These are phyloP conservation scores for Urtica urens DNA, from an alignment of 306 rosid genomes.

Conservation along the genomic window DNA sequence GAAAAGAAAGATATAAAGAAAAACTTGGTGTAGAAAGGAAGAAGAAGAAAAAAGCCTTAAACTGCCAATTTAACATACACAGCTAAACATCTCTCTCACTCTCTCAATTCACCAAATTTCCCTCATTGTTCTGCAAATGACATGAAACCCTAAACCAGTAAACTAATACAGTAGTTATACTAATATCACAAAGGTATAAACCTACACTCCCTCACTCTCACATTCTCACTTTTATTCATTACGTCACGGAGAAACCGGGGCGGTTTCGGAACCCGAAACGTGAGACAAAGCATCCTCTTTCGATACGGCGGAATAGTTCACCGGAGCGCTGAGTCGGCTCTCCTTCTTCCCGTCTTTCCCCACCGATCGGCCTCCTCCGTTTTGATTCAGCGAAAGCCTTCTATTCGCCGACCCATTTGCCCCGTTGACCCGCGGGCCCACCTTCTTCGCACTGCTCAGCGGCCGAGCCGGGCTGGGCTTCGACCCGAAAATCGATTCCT, in stretches of 20 bases:
- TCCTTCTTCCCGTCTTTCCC: conserved; percentile 69
- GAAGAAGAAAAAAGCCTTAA: conserved; percentile 19
- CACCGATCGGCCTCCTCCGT: conserved; percentile 74
- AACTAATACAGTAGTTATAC: conserved; percentile 44
- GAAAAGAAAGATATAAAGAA: too few species aligned
- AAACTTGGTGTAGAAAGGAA: too few species aligned
- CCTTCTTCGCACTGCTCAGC: conserved; percentile 61
- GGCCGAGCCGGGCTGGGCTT: conserved; percentile 85
- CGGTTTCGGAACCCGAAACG: conserved; percentile 58
- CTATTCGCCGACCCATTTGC: conserved; percentile 80
- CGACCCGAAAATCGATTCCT: conserved; percentile 56
- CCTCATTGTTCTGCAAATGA: conserved; percentile 28
- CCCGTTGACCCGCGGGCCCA: conserved; percentile 65
- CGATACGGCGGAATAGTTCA: conserved; percentile 68
- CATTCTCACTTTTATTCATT: neutral
- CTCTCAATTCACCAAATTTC: conserved; percentile 20
- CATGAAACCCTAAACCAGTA: conserved; percentile 49
- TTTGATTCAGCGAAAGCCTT: conserved; percentile 83
- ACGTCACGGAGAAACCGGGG: conserved; percentile 54
- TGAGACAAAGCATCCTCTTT: conserved; percentile 81
- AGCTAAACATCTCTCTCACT: conserved; percentile 14
- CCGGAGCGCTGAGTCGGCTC: conserved; percentile 60
- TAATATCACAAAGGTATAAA: conserved; percentile 21
- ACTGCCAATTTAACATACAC: conserved; percentile 30
- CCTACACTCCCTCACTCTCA: conserved; percentile 12